Evolutionary conservation across 148 eudicot species (phyloP), one percentile per base, ranked within the genome.

Genomic region (Chenopodium album): DNA sequence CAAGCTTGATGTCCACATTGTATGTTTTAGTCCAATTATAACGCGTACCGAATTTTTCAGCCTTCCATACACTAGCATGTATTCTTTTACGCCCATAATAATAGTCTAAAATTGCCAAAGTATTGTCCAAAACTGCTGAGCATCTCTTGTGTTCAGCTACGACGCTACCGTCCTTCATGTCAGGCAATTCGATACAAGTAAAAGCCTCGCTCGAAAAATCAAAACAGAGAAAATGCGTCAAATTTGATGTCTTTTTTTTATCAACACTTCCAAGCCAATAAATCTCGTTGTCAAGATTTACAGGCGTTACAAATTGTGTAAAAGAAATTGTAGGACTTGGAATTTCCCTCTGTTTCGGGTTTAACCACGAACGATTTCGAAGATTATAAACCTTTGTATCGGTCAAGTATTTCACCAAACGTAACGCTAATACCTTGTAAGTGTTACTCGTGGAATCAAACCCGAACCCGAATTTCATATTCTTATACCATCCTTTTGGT

Each of bases 151-250:
- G 22, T 23, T 73, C 17, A n/a, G 4, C 13, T 11, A 1, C n/a
- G 1, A 1, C n/a, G 16, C 47, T 22, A 1, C 6, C 31, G 14
- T 48, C 34, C 4, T 50, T 23, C 7, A 31, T 46, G 3, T 46
- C 76, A 46, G 52, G 62, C 26, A 71, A 19, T 0, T 20, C 1
- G 1, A 34, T 71, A 28, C 74, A 37, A 71, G 28, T 34, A 22
- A 71, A 71, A 22, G 22, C 73, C 73, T 70, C 73, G 23, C n/a
- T 70, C 46, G 73, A 70, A 4, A 70, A 4, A 70, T 70, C 73
- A 26, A 71, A 68, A 14, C 72, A 34, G 11, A 68, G 32, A 11
- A 68, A 34, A 31, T 68, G 72, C 31, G 37, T 10, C 19, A 12
- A 10, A 2, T 41, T 31, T 13, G 17, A 7, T 8, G 12, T 12